A percentile compares a stretch with the other conserved stretches of the same genome.
phyloP scores from a whole-genome alignment of 768 basidiomycete genomes.

The Auricularia sp. region DNA sequence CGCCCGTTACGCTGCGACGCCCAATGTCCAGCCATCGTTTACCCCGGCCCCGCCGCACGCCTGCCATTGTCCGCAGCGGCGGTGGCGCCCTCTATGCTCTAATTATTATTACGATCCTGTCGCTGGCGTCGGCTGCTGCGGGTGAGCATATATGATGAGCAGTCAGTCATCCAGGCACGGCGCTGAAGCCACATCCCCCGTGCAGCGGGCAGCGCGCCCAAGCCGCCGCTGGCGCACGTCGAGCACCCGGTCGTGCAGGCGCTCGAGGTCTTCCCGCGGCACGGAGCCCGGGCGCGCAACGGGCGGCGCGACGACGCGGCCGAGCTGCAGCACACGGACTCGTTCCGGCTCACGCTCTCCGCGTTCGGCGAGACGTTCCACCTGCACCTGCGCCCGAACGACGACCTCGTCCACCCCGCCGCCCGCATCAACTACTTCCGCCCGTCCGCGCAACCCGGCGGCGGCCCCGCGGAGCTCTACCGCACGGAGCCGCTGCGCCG shows the following conservation, averaged over 20 bases:
- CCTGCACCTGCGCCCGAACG: constrained; percentile 69
- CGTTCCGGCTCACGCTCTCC: constrained; percentile 56
- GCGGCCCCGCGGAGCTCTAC: constrained; percentile 40
- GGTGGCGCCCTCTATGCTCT: too few relatives aligned
- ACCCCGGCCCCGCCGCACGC: constrained; percentile 1
- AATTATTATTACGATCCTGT: too few relatives aligned
- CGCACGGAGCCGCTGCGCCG: constrained; percentile 53
- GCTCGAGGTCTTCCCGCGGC: constrained; percentile 48
- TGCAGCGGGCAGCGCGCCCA: constrained; percentile 38
- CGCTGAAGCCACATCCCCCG: too few relatives aligned
- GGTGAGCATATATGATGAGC: too few relatives aligned
- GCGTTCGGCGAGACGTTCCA: constrained; percentile 57
- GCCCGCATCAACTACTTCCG: constrained; percentile 61
- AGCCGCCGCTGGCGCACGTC: constrained; percentile 38
- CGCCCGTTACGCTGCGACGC: too few relatives aligned
- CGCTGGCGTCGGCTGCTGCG: too few relatives aligned
- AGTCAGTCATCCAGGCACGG: too few relatives aligned
- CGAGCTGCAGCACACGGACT: constrained; percentile 54
- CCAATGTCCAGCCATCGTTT: too few relatives aligned
- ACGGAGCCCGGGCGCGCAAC: constrained; percentile 14
- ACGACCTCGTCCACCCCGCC: constrained; percentile 67
- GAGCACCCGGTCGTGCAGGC: constrained; percentile 40
- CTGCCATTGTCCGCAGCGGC: too few relatives aligned
- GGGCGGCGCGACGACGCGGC: constrained; percentile 26
- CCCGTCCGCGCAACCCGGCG: constrained; percentile 22